These are phyloP conservation scores for Daldinia concentrica DNA, from an alignment of 495 filamentous ascomycete genomes.

Conservation along the genomic window DNA sequence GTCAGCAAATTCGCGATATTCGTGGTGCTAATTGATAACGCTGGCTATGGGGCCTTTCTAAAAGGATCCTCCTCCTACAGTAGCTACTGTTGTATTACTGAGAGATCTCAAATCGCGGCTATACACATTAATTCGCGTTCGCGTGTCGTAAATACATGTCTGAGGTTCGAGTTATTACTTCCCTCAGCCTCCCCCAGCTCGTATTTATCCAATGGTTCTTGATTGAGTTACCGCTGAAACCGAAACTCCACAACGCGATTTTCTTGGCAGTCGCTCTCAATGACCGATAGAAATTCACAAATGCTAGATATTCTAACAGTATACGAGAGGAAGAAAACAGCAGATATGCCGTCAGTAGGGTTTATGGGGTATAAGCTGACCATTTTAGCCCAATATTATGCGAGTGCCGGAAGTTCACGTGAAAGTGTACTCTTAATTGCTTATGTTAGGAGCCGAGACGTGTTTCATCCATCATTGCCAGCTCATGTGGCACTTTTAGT, in stretches of 20 bases:
- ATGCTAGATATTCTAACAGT: not conserved
- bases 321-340: not conserved
- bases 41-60: conserved; percentile 9
- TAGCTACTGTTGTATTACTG: not conserved
- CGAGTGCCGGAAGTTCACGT: not conserved
- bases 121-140: conserved; percentile 6
- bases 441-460: conserved; percentile 20
- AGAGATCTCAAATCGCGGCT: conserved; percentile 10
- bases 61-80: conserved; percentile 1
- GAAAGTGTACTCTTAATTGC: conserved; percentile 7
- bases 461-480: conserved; percentile 35
- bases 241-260: not conserved
- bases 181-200: not conserved
- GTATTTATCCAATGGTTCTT: not conserved
- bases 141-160: conserved; percentile 1
- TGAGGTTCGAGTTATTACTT: not conserved
- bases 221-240: not conserved
- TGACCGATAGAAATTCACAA: not conserved
- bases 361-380: not conserved
- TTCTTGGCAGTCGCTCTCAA: not conserved
- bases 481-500: conserved; percentile 13
- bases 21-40: not conserved
- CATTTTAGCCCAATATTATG: not conserved
- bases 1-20: not conserved
- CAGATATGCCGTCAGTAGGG: not conserved